Evolutionary conservation across 1,139 yeast genomes (phyloP), one percentile per base, ranked within the genome.

Genomic region (Yamadazyma triangularis): DNA sequence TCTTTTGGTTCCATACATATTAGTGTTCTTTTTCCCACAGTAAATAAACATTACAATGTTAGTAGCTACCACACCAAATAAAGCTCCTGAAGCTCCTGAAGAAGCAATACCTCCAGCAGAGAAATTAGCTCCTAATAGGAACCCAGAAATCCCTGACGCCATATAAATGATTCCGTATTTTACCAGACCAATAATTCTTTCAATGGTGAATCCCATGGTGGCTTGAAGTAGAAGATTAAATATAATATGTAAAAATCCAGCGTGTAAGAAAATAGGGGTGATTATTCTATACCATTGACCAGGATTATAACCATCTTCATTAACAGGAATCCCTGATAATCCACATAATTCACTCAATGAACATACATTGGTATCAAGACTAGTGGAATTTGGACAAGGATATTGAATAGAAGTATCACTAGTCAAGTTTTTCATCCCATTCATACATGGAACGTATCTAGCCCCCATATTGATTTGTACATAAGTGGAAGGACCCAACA

Each of bases 401-500:
- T 73, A 82, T 13, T 47, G 35, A 23, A 77, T 53, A 2, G 61
- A 38, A 3, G 67, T 45, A 37, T 64, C 70, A 40, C 75, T 65
- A 6, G 87, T 79, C 31, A 79, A 53, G 4, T 65, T 70, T 15
- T 52, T 48, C 18, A 80, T 63, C 25, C 58, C 51, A 35, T 74
- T 76, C 86, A 81, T 81, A 50, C 91, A 82, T 0, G 88, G 87
- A 0, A 75, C 70, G 50, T 79, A 82, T 26, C 89, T 55, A 3
- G 88, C 81, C 1, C 89, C 89, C 74, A 79, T 73, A 44, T 78
- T 73, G 35, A 81, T 78, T 48, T 77, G 64, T 6, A 80, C 58
- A 45, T 79, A 79, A 0, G 80, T 60, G 2, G 87, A 79, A n/a
- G 91, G 91, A 1, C 91, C 91, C 28, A 82, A 56, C 89, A 82